A percentile compares a stretch with the other conserved stretches of the same genome.
Evolutionary conservation across 2,329 filamentous ascomycete genomes (phyloP).

Genomic region (Fusarium staphyleae): DNA sequence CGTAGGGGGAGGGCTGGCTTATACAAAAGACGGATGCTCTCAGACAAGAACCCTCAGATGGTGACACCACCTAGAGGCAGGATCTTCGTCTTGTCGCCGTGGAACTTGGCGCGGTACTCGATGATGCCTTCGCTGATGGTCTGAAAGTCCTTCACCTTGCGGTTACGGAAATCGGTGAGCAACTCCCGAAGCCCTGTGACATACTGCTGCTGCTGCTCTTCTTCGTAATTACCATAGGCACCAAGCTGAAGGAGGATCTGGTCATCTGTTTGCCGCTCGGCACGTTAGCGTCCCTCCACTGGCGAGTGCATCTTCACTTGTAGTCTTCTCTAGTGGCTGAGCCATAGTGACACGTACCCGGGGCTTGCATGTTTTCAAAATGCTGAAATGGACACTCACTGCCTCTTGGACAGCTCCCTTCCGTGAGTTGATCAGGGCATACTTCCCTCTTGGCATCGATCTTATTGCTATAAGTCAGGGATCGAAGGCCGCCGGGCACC

Average conservation of each 20-base stretch:
- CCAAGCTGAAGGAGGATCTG: slow-evolving; percentile 77
- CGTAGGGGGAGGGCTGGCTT: slow-evolving; percentile 10
- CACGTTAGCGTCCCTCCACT: slow-evolving; percentile 57
- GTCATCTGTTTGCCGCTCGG: slow-evolving; percentile 63
- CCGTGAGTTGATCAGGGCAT: slow-evolving; percentile 77
- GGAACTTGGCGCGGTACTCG: slow-evolving; percentile 69
- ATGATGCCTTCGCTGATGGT: slow-evolving; percentile 72
- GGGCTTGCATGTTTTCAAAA: slow-evolving; percentile 59
- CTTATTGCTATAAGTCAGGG: slow-evolving; percentile 90
- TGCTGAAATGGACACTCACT: slow-evolving; percentile 78
- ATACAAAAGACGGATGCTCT: slow-evolving; percentile 2
- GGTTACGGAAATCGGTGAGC: slow-evolving; percentile 65
- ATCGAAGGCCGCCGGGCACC: slow-evolving; percentile 80
- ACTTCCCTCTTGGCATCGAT: slow-evolving; percentile 79
- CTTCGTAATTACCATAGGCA: slow-evolving; percentile 67
- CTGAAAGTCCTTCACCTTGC: slow-evolving; percentile 70
- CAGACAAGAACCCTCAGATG: slow-evolving; percentile 38
- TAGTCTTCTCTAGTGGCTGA: slow-evolving; percentile 29
- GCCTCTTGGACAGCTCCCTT: slow-evolving; percentile 74
- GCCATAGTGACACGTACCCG: slow-evolving; percentile 46
- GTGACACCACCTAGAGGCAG: slow-evolving; percentile 62
- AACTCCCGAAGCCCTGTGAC: slow-evolving; percentile 67
- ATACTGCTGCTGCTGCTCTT: slow-evolving; percentile 67
- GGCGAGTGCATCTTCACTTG: slow-evolving; percentile 31
- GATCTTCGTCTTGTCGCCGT: slow-evolving; percentile 69